phyloP scores from a whole-genome alignment of 768 basidiomycete species.

The Tricholoma furcatifolium region DNA sequence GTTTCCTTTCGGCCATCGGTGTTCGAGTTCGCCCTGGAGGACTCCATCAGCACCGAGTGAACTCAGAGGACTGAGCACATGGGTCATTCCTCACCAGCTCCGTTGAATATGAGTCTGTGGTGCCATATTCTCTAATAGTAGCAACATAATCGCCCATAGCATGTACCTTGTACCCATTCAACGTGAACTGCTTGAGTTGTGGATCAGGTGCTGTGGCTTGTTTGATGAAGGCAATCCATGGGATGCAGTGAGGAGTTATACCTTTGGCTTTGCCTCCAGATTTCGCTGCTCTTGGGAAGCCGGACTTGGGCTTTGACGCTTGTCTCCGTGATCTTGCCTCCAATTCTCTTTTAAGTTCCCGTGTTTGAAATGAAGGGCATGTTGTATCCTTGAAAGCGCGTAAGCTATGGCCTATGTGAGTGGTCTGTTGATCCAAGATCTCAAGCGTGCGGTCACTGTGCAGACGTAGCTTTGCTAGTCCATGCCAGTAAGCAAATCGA shows the following conservation, averaged over 20 bases:
- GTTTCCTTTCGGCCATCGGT: constrained; percentile 3
- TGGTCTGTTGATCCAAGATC: not conserved
- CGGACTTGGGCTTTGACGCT: too few species aligned
- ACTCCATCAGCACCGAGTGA: not conserved
- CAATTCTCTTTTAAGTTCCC: too few species aligned
- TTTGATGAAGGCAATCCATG: too few species aligned
- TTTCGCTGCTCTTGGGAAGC: too few species aligned
- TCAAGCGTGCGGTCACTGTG: constrained; percentile 10
- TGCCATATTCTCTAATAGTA: constrained; percentile 7
- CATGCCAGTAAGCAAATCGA: constrained; percentile 8
- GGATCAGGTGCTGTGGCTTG: too few species aligned
- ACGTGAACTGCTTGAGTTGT: too few species aligned
- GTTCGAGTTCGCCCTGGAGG: constrained; percentile 14
- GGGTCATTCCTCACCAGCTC: constrained; percentile 5
- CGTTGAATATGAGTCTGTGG: constrained; percentile 15
- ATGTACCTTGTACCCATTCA: constrained; percentile 13
- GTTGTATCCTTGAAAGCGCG: not conserved
- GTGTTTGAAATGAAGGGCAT: too few species aligned
- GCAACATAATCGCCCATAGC: constrained; percentile 13
- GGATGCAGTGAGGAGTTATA: too few species aligned
- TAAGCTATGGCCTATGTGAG: not conserved
- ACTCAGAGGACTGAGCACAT: too few species aligned
- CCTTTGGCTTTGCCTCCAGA: too few species aligned
- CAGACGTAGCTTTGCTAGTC: constrained; percentile 9
- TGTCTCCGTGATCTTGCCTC: too few species aligned